A percentile compares a stretch with the other conserved stretches of the same genome.
phyloP scores from a whole-genome alignment of 495 filamentous ascomycete species.

The Xylaria castorea region DNA sequence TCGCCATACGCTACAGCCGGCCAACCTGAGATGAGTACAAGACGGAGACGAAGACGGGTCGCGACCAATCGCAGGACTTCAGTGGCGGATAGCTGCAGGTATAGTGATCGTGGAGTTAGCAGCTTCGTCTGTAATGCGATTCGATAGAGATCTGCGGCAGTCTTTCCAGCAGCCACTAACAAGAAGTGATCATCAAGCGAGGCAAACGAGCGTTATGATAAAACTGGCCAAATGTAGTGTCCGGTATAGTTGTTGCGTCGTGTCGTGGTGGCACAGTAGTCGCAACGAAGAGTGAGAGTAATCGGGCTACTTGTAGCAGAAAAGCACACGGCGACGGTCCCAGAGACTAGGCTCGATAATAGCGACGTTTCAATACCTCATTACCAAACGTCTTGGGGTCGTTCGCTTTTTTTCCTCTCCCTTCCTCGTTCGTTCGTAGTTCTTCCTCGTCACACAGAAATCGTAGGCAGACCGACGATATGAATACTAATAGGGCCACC shows the following conservation, averaged over 20 bases:
- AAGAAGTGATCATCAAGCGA: too few relatives aligned
- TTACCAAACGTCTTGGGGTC: not conserved
- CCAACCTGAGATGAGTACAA: conserved; percentile 5
- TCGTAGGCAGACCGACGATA: not conserved
- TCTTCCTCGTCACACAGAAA: not conserved
- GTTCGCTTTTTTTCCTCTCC: not conserved
- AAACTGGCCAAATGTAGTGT: conserved; percentile 1
- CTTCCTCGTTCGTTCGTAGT: not conserved
- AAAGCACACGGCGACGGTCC: not conserved
- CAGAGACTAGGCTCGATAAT: not conserved
- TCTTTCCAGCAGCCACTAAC: not conserved
- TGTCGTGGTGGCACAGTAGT: not conserved
- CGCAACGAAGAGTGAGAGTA: not conserved
- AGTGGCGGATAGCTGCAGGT: conserved; percentile 17
- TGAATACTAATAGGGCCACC: not conserved
- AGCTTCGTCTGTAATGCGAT: not conserved
- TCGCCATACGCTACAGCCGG: not conserved
- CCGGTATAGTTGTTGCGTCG: not conserved
- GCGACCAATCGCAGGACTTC: conserved; percentile 8
- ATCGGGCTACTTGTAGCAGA: not conserved
- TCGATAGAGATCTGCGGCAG: conserved; percentile 3
- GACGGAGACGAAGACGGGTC: not conserved
- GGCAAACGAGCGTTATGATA: conserved; percentile 14
- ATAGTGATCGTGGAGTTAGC: conserved; percentile 3
- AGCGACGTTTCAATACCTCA: not conserved